Evolutionary conservation across 345 rosid species (phyloP), one percentile per base, ranked within the genome.

Genomic region (Aquilaria sinensis): DNA sequence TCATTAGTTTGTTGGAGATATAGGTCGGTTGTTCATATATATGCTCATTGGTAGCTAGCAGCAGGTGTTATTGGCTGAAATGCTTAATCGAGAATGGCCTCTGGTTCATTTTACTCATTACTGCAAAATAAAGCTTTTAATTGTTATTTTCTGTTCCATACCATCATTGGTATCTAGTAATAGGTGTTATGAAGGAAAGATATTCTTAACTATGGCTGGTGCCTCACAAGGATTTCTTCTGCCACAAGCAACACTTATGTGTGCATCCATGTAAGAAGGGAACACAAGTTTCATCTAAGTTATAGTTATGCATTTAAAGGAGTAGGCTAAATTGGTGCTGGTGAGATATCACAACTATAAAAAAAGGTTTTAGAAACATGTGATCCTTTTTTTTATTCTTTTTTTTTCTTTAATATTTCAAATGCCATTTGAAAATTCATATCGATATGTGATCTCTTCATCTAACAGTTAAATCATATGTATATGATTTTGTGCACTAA

Each of bases 401-500:
- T 47, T 48, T 64, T 72, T 72, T 66, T 52, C 56, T 51, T 66
- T 85, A 85, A 85, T 88, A 81, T 85, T 85, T 75, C 79, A 81
- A 86, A 81, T 74, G 80, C 66, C 72, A 64, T 47, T 10, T 41
- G 63, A 79, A 76, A 79, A 85, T 86, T 81, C 82, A 83, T 46
- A 67, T 73, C 72, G 69, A 57, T 14, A 14, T 15, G 29, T 3
- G 10, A 52, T 52, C 30, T 9, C 9, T 16, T 52, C 43, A 37
- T 37, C 43, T 5, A 37, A 9, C 5, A 37, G 8, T 9, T 9
- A 23, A 37, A 5, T 37, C 43, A 37, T 37, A 5, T 37, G 7
- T 37, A 1, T 9, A 37, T 9, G 8, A 37, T 5, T 37, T 37
- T 37, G 5, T 37, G 43, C 8, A 3, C 8, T 37, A 37, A 37